A percentile compares a stretch with the other conserved stretches of the same genome.
Evolutionary conservation across 768 basidiomycete species (phyloP).

Genomic region (Lenzites betulinus): DNA sequence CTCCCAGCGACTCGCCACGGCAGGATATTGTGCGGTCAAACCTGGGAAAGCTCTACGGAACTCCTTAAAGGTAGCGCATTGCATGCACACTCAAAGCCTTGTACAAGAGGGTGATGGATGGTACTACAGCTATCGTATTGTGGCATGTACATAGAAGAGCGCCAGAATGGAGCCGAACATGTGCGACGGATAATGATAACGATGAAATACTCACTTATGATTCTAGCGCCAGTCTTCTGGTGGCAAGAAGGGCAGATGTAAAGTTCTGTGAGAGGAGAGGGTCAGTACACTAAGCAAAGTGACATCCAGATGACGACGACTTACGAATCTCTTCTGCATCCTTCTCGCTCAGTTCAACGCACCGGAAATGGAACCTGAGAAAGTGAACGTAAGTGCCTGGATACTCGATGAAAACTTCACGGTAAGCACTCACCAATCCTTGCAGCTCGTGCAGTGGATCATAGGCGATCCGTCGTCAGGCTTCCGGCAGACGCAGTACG

Average conservation of each 20-base stretch:
- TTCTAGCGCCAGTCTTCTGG: constrained; percentile 60
- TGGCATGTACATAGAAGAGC: constrained; percentile 22
- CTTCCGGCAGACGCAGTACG: constrained; percentile 64
- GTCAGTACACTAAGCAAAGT: background rate
- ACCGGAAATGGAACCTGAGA: constrained; percentile 81
- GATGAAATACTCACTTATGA: constrained; percentile 72
- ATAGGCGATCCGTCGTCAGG: constrained; percentile 81
- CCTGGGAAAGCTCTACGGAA: background rate
- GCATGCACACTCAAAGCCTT: background rate
- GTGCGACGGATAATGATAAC: background rate
- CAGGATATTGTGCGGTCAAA: background rate
- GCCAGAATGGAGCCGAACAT: constrained; percentile 27
- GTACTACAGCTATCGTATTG: constrained; percentile 20
- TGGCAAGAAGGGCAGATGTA: constrained; percentile 62
- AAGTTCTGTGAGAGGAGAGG: constrained; percentile 43
- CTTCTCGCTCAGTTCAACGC: constrained; percentile 60
- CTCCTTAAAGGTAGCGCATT: too few species aligned
- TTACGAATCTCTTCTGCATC: constrained; percentile 80
- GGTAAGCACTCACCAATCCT: constrained; percentile 59
- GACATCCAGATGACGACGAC: constrained; percentile 34
- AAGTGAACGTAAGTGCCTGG: background rate
- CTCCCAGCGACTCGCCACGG: background rate
- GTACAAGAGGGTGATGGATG: background rate
- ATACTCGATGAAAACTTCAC: background rate
- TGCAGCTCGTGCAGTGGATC: constrained; percentile 73